Evolutionary conservation across 257 asterid species (phyloP).

Genomic region (Rhazya stricta): DNA sequence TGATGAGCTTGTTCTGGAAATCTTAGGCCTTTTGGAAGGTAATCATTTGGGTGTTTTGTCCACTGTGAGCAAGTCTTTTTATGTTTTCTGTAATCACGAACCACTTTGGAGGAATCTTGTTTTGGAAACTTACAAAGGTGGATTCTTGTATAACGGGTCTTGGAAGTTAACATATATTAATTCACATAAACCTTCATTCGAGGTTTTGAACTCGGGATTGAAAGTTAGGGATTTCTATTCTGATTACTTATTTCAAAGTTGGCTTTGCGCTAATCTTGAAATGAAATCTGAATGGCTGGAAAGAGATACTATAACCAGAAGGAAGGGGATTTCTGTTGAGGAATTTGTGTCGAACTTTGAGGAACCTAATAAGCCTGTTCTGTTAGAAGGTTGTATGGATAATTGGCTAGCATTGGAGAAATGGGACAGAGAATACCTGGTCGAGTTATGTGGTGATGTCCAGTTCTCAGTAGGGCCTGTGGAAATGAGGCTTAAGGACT

Average conservation of each 20-base stretch:
- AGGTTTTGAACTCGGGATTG: conserved; percentile 32
- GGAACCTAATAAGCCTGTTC: conserved; percentile 80
- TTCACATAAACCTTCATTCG: conserved; percentile 24
- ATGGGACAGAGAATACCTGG: conserved; percentile 74
- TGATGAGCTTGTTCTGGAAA: conserved; percentile 86
- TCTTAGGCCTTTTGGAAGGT: conserved; percentile 65
- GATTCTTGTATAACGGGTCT: conserved; percentile 52
- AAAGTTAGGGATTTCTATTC: conserved; percentile 79
- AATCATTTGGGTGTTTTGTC: conserved; percentile 64
- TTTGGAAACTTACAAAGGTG: conserved; percentile 47
- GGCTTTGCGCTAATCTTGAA: conserved; percentile 98
- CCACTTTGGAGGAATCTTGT: conserved; percentile 93
- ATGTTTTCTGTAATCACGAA: conserved; percentile 83
- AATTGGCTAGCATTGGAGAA: conserved; percentile 63
- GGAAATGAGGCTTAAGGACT: conserved; percentile 71
- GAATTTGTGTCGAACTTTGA: conserved; percentile 69
- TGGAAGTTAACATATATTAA: conserved; percentile 65
- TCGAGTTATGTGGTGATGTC: conserved; percentile 52
- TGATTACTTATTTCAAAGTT: conserved; percentile 94
- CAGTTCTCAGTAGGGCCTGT: conserved; percentile 75
- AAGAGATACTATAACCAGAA: conserved; percentile 75
- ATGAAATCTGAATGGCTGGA: conserved; percentile 92
- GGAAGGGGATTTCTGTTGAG: conserved; percentile 58
- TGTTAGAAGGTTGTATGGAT: conserved; percentile 81
- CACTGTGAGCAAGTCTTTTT: conserved; percentile 79